Evolutionary conservation across 768 basidiomycete genomes (phyloP).

Genomic region (Lentinula raphanica): DNA sequence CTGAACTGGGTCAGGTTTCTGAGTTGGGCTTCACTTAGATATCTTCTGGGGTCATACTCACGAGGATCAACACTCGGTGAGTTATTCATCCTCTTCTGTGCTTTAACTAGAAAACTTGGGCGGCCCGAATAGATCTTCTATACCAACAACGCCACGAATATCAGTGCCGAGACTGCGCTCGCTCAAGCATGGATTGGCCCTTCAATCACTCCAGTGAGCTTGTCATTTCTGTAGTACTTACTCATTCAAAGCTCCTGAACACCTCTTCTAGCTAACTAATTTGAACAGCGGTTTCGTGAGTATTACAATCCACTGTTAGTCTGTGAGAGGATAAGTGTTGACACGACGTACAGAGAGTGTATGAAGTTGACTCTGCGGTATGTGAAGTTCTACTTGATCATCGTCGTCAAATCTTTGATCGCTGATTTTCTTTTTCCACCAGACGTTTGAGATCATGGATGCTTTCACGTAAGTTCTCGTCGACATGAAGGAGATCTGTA

Average conservation of each 20-base stretch:
- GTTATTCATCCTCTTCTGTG: constrained; percentile 11
- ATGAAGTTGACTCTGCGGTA: constrained; percentile 67
- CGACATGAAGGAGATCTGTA: neutral
- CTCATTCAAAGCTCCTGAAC: neutral
- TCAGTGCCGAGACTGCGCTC: constrained; percentile 51
- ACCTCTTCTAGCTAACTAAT: constrained; percentile 37
- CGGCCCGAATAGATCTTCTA: constrained; percentile 55
- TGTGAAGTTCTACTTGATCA: constrained; percentile 15
- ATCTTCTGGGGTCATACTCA: constrained; percentile 80
- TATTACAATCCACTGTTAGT: constrained; percentile 11
- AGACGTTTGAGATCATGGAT: constrained; percentile 77
- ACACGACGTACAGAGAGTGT: constrained; percentile 33
- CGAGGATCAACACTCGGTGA: constrained; percentile 64
- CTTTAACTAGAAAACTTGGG: neutral
- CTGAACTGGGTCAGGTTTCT: constrained; percentile 7
- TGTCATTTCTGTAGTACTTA: neutral
- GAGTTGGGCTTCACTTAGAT: constrained; percentile 28
- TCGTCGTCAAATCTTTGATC: too few relatives aligned
- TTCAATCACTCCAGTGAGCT: constrained; percentile 51
- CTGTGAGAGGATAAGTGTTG: constrained; percentile 10
- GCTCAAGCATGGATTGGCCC: constrained; percentile 53
- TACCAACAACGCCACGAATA: constrained; percentile 61
- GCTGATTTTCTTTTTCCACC: constrained; percentile 6
- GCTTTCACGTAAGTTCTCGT: constrained; percentile 59
- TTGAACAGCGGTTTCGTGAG: constrained; percentile 64